A percentile compares a stretch with the other conserved stretches of the same genome.
These are phyloP conservation scores for Cyberlindnera suaveolens DNA, from an alignment of 805 yeast species.

Conservation along the genomic window DNA sequence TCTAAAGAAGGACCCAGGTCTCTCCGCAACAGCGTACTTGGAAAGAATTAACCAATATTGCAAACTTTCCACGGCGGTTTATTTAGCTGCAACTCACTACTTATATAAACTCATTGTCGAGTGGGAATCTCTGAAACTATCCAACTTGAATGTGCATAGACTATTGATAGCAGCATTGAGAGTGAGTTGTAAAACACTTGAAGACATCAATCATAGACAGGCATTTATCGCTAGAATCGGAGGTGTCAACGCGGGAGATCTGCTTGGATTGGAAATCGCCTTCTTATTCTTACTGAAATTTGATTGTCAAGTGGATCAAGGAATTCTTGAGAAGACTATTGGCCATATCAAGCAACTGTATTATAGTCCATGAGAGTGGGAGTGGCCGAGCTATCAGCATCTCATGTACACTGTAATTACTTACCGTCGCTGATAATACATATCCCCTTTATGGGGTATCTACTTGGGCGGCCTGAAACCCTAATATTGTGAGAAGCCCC, in stretches of 20 bases:
- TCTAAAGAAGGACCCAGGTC: conserved; percentile 18
- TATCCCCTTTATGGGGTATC: too few relatives aligned
- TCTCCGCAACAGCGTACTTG: conserved; percentile 21
- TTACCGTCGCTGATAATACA: too few relatives aligned
- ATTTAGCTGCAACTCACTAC: conserved; percentile 22
- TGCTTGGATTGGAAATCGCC: conserved; percentile 43
- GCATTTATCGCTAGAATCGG: conserved; percentile 39
- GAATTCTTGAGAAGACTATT: conserved; percentile 1
- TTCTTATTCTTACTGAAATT: conserved; percentile 44
- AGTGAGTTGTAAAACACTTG: conserved; percentile 41
- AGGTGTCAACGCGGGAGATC: conserved; percentile 38
- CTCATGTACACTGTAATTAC: too few relatives aligned
- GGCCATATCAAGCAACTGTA: conserved; percentile 1
- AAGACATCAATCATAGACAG: conserved; percentile 40
- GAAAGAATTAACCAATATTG: conserved; percentile 25
- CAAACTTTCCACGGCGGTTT: conserved; percentile 24
- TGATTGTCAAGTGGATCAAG: conserved; percentile 32
- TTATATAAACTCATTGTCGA: conserved; percentile 18
- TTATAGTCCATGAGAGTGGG: background rate
- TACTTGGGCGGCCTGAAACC: too few relatives aligned
- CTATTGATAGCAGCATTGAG: conserved; percentile 38
- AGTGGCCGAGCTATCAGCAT: background rate
- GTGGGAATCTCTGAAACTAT: conserved; percentile 21
- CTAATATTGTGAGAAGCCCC: too few relatives aligned
- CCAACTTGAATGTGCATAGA: conserved; percentile 37